Base-by-base conservation (phyloP, 768 basidiomycete genomes). In the Cubamyces lactineus region DNA sequence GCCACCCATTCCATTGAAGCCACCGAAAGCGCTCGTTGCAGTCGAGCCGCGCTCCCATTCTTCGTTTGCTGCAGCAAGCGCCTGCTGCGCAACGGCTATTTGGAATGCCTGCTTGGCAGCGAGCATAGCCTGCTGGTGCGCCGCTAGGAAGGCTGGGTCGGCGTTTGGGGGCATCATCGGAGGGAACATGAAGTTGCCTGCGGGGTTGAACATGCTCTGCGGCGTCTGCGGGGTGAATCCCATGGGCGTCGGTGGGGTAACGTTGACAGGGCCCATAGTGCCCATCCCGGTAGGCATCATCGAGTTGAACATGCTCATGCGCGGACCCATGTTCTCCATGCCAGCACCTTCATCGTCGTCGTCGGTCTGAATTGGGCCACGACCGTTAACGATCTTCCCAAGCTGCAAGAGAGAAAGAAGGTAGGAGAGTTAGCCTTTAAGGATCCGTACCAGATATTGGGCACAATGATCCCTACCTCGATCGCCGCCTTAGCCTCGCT, bases 61-160 rank as follows among this genome's bases (percentile, higher is more conserved):
- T 34, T 94, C 93, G 19, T 83, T 91, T n/a, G 93, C 93, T 8
- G 87, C 85, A 8, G 86, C 88, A 83, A 94, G 88, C 5, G 93
- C 93, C 66, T 94, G 93, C 73, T 93, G 93, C 5, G 93, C 93
- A 45, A 95, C 89, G 2, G 93, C 89, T 79, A 90, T 85, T 74
- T 94, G 93, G 70, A 92, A 95, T 3, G 92, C 86, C 73, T 94
- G 93, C 73, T 94, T 94, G 54, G 93, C 93, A 57, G 81, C 76
- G 77, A 92, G 77, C 84, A 95, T 91, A 2, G 93, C 93, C 60
- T 92, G 91, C 71, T 94, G 92, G 72, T 95, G 93, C 17, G 91
- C 92, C 5, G 80, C 86, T 30, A 91, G 65, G 71, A 84, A 86
- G 19, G 72, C 73, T 17, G 86, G 84, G 66, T 92, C 88, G 7